Base-by-base conservation (phyloP, 2,329 filamentous ascomycete species). In the Apiospora hydei region DNA sequence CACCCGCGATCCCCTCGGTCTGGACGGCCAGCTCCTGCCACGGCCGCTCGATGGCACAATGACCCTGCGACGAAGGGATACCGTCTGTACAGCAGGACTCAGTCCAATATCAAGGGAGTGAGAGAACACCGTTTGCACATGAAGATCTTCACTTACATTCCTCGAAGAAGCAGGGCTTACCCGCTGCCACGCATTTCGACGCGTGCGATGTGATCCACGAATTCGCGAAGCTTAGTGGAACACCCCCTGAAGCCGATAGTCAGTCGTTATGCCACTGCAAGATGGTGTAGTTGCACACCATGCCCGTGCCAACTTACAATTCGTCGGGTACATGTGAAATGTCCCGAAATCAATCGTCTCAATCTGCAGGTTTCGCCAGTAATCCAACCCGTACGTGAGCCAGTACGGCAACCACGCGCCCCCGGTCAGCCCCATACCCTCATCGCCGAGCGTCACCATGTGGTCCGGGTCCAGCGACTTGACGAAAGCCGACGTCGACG, bases 381-480 rank as follows among this genome's bases (percentile, higher is more conserved):
- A 90, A 77, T 88, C 75, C 89, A 87, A 70, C 77, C 77, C 69
- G 81, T 85, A 66, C 7, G 34, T n/a, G 79, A 77, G 79, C 89
- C 89, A 2, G 87, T 87, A 72, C 88, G 89, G 70, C 82, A 83
- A 21, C 83, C 84, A 70, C 88, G 3, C 87, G 2, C 57, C 41
- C n/a, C 86, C 85, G 82, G 82, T 81, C 30, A 85, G 80, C 1
- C 83, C 84, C 73, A 86, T 83, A 8, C 84, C 84, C 71, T 84
- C 90, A 76, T 92, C 90, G 41, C 91, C 91, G 7, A 91, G 84
- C 0, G 87, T 87, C 34, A 92, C 89, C 85, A 92, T 87, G 80
- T 92, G 91, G 70, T 87, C 80, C 0, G 85, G 75, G 77, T 93
- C 91, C 14, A 92, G 82, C 11, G 83, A 86, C 80, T 92, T 93